Percentiles rank a stretch among this genome's conserved stretches.
Evolutionary conservation across 75 land plant genomes (phyloP).

Genomic region (Isoetes taiwanensis): DNA sequence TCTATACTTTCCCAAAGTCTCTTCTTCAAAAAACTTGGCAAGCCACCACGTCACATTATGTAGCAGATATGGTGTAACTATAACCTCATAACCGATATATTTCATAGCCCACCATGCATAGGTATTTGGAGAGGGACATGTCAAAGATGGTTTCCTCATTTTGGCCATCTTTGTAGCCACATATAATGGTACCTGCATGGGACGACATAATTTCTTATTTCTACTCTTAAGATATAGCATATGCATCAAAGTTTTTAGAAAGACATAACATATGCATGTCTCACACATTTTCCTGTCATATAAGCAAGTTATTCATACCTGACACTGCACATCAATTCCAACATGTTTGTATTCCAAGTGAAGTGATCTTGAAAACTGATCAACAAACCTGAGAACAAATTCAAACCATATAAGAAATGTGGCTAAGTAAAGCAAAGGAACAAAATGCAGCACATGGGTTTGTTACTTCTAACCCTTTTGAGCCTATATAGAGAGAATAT

Average conservation of each 20-base stretch:
- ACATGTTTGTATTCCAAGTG: slow-evolving; percentile 73
- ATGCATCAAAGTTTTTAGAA: too few species aligned
- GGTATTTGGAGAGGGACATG: slow-evolving; percentile 47
- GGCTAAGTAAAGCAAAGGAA: background rate
- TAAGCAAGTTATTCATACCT: slow-evolving; percentile 34
- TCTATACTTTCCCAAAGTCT: background rate
- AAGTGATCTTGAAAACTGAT: slow-evolving; percentile 66
- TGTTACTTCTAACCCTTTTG: too few species aligned
- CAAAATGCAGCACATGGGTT: too few species aligned
- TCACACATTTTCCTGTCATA: too few species aligned
- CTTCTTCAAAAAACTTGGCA: background rate
- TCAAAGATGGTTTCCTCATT: slow-evolving; percentile 44
- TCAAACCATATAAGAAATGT: too few species aligned
- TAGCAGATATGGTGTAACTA: slow-evolving; percentile 75
- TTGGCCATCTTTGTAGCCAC: slow-evolving; percentile 93
- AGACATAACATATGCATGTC: too few species aligned
- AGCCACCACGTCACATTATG: slow-evolving; percentile 60
- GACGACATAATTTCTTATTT: too few species aligned
- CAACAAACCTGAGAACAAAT: slow-evolving; percentile 51
- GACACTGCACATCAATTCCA: slow-evolving; percentile 92
- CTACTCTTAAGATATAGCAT: too few species aligned
- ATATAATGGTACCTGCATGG: slow-evolving; percentile 79
- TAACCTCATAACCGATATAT: slow-evolving; percentile 60
- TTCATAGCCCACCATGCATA: slow-evolving; percentile 49
- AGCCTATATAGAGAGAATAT: too few species aligned